These are phyloP conservation scores for Ceratobasidium sp. DNA, from an alignment of 1,284 basidiomycete genomes.

Conservation along the genomic window DNA sequence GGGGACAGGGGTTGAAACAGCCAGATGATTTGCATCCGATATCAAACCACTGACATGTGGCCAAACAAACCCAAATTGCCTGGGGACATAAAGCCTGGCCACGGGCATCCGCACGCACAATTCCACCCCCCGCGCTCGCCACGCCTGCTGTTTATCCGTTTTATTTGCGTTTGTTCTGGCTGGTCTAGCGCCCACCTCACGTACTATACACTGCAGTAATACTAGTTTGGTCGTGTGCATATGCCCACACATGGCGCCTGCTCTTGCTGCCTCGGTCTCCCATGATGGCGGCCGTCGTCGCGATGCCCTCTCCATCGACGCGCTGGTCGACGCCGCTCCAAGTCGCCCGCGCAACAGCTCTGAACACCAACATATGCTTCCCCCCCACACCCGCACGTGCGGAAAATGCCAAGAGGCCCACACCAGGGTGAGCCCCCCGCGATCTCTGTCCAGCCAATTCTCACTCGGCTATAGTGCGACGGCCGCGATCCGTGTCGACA, in stretches of 20 bases:
- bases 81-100: slow-evolving; percentile 28
- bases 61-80: slow-evolving; percentile 26
- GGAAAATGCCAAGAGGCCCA: slow-evolving; percentile 38
- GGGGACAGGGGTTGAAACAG: slow-evolving; percentile 28
- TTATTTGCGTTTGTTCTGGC: no score
- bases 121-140: slow-evolving; percentile 4
- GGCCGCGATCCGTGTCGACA: slow-evolving; percentile 26
- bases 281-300: background rate
- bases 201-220: no score
- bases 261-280: slow-evolving; percentile 6
- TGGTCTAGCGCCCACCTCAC: background rate
- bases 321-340: slow-evolving; percentile 16
- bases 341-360: background rate
- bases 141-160: no score
- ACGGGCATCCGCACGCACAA: background rate
- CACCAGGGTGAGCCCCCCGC: background rate
- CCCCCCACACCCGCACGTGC: slow-evolving; percentile 12
- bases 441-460: background rate
- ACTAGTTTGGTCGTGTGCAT: background rate
- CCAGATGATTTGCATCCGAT: slow-evolving; percentile 26
- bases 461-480: slow-evolving; percentile 19
- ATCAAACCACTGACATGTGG: slow-evolving; percentile 5
- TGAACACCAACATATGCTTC: background rate
- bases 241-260: slow-evolving; percentile 13
- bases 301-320: slow-evolving; percentile 32